Evolutionary conservation across 2,329 filamentous ascomycete genomes (phyloP).

Genomic region (Trichoderma lentiforme): DNA sequence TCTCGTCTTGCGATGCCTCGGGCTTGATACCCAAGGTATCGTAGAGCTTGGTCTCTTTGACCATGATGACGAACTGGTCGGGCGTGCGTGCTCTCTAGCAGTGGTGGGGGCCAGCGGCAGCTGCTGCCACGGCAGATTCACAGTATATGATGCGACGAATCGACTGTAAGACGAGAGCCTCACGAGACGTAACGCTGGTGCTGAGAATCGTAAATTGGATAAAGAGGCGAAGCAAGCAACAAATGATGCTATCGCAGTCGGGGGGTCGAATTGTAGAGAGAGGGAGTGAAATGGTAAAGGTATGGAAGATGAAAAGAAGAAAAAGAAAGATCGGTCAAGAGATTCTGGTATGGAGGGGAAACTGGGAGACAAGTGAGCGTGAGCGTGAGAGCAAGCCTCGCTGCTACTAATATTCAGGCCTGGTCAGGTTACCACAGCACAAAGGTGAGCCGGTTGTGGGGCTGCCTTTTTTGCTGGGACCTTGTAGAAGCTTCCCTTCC

Average conservation of each 20-base stretch:
- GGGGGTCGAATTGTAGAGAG: background rate
- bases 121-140: background rate
- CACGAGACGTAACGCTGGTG: background rate
- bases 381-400: background rate
- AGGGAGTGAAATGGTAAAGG: background rate
- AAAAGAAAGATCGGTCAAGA: background rate
- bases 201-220: background rate
- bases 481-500: constrained; percentile 32
- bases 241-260: background rate
- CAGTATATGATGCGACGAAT: background rate
- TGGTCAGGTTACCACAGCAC: background rate
- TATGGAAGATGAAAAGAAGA: background rate
- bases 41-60: constrained; percentile 94
- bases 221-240: background rate
- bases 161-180: background rate
- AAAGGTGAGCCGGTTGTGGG: constrained; percentile 13
- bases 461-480: constrained; percentile 24
- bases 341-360: constrained; percentile 17
- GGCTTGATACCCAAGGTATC: constrained; percentile 78
- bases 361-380: background rate
- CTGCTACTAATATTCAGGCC: constrained; percentile 5
- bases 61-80: constrained; percentile 57
- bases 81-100: background rate
- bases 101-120: background rate
- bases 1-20: constrained; percentile 82